Conservation (phyloP, 768 basidiomycete species). For the Tremella mesenterica region DNA sequence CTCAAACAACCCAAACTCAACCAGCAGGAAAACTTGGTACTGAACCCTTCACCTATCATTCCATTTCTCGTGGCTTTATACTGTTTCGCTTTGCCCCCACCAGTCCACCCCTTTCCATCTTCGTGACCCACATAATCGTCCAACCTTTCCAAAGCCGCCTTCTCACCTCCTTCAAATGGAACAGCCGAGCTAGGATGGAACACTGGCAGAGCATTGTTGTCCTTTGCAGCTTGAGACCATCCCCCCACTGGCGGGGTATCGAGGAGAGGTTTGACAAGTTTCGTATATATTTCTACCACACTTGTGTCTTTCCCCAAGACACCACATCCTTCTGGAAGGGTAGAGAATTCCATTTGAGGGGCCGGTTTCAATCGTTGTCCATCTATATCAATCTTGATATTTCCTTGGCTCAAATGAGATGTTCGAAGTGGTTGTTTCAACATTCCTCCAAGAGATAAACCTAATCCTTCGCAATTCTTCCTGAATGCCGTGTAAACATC, state of each 20-base stretch:
- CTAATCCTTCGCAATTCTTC: conserved; percentile 46
- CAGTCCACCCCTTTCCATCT: conserved; percentile 12
- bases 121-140: conserved; percentile 42
- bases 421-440: conserved; percentile 38
- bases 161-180: conserved; percentile 44
- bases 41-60: conserved; percentile 46
- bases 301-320: conserved; percentile 17
- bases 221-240: conserved; percentile 12
- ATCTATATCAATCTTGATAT: conserved; percentile 11
- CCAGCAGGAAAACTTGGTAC: conserved; percentile 47
- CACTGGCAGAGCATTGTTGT: conserved; percentile 3
- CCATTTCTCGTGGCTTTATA: conserved; percentile 48
- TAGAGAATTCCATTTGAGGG: conserved; percentile 18
- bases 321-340: conserved; percentile 1
- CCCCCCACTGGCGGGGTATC: conserved; percentile 32
- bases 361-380: conserved; percentile 33
- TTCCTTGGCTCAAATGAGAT: conserved; percentile 4
- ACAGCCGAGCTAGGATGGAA: conserved; percentile 34
- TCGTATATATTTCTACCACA: conserved; percentile 17
- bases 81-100: conserved; percentile 29
- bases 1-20: conserved; percentile 44
- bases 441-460: conserved; percentile 33
- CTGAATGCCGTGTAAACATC: conserved; percentile 48
- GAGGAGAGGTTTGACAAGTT: conserved; percentile 33
- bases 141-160: conserved; percentile 37